Percentiles rank a stretch among this genome's conserved stretches.
Evolutionary conservation across 768 basidiomycete genomes (phyloP).

Genomic region (Kwoniella sp.): DNA sequence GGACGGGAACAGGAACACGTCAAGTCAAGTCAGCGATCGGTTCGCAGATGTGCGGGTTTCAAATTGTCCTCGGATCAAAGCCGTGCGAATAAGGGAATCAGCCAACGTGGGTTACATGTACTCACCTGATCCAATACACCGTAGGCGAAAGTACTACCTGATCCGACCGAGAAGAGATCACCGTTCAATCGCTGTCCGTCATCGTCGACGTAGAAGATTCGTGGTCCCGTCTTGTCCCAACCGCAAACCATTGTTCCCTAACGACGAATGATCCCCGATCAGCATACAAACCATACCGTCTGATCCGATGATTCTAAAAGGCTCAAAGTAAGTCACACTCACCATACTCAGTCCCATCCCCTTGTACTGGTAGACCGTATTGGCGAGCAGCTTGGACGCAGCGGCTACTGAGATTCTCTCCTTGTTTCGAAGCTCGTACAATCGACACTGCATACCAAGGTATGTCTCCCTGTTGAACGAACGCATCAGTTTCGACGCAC

Average conservation of each 20-base stretch:
- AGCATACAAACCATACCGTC: conserved; percentile 1
- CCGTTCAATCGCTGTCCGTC: conserved; percentile 95
- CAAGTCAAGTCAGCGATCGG: background rate
- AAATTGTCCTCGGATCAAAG: background rate
- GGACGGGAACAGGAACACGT: too few relatives aligned
- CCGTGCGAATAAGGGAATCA: background rate
- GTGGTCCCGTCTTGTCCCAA: conserved; percentile 98
- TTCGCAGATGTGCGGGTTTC: conserved; percentile 1
- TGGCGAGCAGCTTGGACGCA: conserved; percentile 94
- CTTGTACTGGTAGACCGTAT: conserved; percentile 96
- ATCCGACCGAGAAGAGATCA: conserved; percentile 97
- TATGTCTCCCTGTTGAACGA: conserved; percentile 89
- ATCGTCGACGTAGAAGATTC: conserved; percentile 95
- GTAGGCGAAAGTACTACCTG: conserved; percentile 98
- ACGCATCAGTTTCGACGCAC: too few relatives aligned
- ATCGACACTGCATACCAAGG: conserved; percentile 93
- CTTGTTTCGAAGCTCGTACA: conserved; percentile 91
- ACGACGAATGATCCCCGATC: background rate
- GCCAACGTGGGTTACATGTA: conserved; percentile 9
- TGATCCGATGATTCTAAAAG: background rate
- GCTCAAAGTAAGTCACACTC: conserved; percentile 42
- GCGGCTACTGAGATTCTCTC: conserved; percentile 99
- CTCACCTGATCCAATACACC: conserved; percentile 97
- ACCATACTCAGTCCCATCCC: conserved; percentile 99
- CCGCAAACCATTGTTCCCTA: conserved; percentile 99